Percentiles rank a stretch among this genome's conserved stretches.
These are phyloP conservation scores for Alternaria burnsii DNA, from an alignment of 2,329 filamentous ascomycete genomes.

Conservation along the genomic window DNA sequence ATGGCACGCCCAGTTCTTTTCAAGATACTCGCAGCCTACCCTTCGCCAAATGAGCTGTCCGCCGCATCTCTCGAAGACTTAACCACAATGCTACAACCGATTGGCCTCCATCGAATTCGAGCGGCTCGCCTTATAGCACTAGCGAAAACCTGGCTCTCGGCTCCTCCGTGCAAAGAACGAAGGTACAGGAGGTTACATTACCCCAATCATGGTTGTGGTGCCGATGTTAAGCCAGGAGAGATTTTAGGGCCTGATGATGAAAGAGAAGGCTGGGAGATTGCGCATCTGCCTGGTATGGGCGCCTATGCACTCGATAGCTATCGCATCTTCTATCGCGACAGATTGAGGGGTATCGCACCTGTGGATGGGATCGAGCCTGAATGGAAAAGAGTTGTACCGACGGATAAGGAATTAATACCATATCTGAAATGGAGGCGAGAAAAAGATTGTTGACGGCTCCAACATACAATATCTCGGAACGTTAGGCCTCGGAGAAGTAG, in stretches of 20 bases:
- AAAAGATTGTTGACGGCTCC: slow-evolving; percentile 60
- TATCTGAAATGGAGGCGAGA: slow-evolving; percentile 93
- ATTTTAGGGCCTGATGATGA: slow-evolving; percentile 43
- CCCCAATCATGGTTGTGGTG: slow-evolving; percentile 27
- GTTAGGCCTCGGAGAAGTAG: background rate
- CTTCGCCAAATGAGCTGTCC: slow-evolving; percentile 70
- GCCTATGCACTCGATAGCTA: slow-evolving; percentile 87
- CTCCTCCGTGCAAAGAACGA: slow-evolving; percentile 67
- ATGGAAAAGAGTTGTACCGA: slow-evolving; percentile 85
- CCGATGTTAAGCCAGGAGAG: slow-evolving; percentile 57
- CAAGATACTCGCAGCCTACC: slow-evolving; percentile 71
- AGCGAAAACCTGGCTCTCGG: slow-evolving; percentile 71
- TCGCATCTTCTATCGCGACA: slow-evolving; percentile 91
- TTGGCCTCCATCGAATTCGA: slow-evolving; percentile 55
- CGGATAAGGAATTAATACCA: slow-evolving; percentile 88
- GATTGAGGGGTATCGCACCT: slow-evolving; percentile 66
- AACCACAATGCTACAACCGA: slow-evolving; percentile 28
- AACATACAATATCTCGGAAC: background rate
- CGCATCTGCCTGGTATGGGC: slow-evolving; percentile 77
- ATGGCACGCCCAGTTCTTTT: slow-evolving; percentile 80
- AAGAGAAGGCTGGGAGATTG: slow-evolving; percentile 78
- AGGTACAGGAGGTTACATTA: slow-evolving; percentile 65
- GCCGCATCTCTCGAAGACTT: slow-evolving; percentile 29
- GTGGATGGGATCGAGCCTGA: slow-evolving; percentile 77
- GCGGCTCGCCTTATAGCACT: slow-evolving; percentile 74